Base-by-base conservation (phyloP, 2,329 filamentous ascomycete species). In the Oidium heveae region DNA sequence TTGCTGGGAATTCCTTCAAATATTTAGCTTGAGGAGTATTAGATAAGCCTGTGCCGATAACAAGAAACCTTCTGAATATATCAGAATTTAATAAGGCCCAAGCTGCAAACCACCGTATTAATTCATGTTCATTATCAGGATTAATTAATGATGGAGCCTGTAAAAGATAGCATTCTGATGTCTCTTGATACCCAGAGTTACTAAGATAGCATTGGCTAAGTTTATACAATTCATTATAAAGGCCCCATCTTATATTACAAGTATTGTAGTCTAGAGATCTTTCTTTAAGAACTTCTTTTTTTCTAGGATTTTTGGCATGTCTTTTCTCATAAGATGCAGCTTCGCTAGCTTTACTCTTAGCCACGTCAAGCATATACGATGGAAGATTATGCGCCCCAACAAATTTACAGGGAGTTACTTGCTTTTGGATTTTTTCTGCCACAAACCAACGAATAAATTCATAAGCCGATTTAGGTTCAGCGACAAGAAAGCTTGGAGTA, bases 31-130 rank as follows among this genome's bases (percentile, higher is more conserved):
- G 32, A 2, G 24, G 15, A 18, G 51, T 18, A 28, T 37, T 53
- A 15, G 51, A 53, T 24, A 20, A 36, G 9, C 49, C 51, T 32
- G 63, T 64, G 2, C 76, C 77, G 4, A 80, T 55, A 2, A 81
- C 72, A 18, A 68, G 66, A 58, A 80, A 80, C 39, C 70, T 72
- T 34, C 75, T 71, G 59, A 71, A 75, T 43, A 66, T 64, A 55
- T 77, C 71, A 37, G 76, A 61, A 33, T 72, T 70, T 55, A 63
- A 57, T 34, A 69, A 66, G 0, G 75, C 68, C 77, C 77, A 81
- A 63, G 69, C 74, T 1, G 73, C 75, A 62, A 79, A 81, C 73
- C 75, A 80, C 57, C 79, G 76, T 10, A 80, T 70, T 32, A 82
- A 66, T 55, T 73, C 77, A 60, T 79, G 74, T 61, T 82, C 78